A percentile compares a stretch with the other conserved stretches of the same genome.
Conservation (phyloP, 2,329 filamentous ascomycete species). For the Keithomyces neogunnii region DNA sequence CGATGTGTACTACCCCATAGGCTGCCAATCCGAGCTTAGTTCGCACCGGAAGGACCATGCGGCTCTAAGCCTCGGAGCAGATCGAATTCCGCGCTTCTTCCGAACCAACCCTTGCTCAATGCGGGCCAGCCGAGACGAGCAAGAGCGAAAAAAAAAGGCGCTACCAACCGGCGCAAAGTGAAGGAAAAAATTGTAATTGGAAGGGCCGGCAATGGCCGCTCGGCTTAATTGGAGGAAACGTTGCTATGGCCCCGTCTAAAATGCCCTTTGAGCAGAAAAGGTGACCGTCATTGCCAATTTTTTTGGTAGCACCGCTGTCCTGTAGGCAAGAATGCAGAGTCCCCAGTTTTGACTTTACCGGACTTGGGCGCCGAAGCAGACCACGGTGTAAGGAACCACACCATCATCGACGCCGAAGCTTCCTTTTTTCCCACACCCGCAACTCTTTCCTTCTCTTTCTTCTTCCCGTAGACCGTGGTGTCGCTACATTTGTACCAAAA, state of each 20-base stretch:
- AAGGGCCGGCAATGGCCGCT: constrained; percentile 1
- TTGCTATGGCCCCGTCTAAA: not conserved
- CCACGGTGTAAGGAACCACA: not conserved
- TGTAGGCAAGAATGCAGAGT: not conserved
- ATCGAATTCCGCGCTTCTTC: constrained; percentile 14
- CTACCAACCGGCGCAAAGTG: not conserved
- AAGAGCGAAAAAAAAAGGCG: not conserved
- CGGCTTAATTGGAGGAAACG: constrained; percentile 4
- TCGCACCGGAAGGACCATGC: not conserved
- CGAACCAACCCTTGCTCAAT: constrained; percentile 4
- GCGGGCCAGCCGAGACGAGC: not conserved
- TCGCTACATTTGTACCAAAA: not conserved
- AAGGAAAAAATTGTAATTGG: constrained; percentile 1
- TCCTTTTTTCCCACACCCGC: constrained; percentile 1
- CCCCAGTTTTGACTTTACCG: not conserved
- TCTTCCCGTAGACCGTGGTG: not conserved
- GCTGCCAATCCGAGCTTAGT: not conserved
- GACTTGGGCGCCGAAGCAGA: not conserved
- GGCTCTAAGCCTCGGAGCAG: constrained; percentile 12
- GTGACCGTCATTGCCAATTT: not conserved
- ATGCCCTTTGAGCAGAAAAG: too few species aligned
- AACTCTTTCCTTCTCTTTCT: not conserved
- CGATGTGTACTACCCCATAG: not conserved
- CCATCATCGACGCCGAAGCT: constrained; percentile 5
- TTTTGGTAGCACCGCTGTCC: not conserved